Base-by-base conservation (phyloP, 116 monocot genomes). In the Papilionanthe hybrid region DNA sequence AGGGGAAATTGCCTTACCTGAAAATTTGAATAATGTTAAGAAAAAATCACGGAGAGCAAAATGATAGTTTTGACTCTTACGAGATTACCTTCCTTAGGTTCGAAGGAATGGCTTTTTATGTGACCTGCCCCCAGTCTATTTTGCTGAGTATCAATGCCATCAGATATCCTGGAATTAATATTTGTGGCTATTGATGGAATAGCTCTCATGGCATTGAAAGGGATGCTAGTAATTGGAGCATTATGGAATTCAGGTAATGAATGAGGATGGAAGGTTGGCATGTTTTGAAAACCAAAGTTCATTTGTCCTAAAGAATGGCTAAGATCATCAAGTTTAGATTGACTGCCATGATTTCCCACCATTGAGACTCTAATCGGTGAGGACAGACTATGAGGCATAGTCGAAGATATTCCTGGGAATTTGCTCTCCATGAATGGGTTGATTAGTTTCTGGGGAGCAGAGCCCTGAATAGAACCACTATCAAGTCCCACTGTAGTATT, bases 201-300 rank as follows among this genome's bases (percentile, higher is more conserved):
- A 15, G 84, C 53, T 66, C 78, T 87, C 42, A 81, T 63, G 32
- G 84, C 72, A 63, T 88, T 92, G 77, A 85, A 90, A 19, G 84
- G 88, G 29, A 85, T 55, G 7, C 89, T 86, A 85, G 82, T 85
- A 6, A 30, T 65, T 17, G 87, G 27, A 18, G 86, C 84, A 76
- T 90, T 89, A 19, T 88, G 87, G 66, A 78, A 83, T 28, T 99
- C 89, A 20, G 90, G 88, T 47, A 93, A 84, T 28, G 95, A 98
- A 82, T 89, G 86, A 79, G 94, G 89, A 81, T 89, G 95, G 45
- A 90, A 73, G 66, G 76, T 72, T 42, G 86, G 86, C 75, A 85
- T 55, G 41, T 66, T 50, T 68, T 89, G 90, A 75, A 92, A 88
- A 15, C 93, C 87, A 66, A 86, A 88, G 44, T 85, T 93, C 76